A percentile compares a stretch with the other conserved stretches of the same genome.
Evolutionary conservation across 2,329 filamentous ascomycete species (phyloP).

Genomic region (Neonectria magnoliae): DNA sequence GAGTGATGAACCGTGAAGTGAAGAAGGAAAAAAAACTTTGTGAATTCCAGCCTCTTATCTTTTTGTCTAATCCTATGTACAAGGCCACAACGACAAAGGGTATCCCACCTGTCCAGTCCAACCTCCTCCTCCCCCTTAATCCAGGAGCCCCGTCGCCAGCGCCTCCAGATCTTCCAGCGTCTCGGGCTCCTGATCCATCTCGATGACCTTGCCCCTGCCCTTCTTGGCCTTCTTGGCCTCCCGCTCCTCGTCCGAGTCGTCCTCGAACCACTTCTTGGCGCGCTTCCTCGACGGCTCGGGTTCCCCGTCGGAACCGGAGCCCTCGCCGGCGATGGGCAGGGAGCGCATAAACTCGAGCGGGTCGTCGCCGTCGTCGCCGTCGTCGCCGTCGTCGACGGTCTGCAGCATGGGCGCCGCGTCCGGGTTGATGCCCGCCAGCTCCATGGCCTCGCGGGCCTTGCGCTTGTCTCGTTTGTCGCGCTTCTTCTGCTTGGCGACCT

Average conservation of each 20-base stretch:
- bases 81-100: conserved; percentile 36
- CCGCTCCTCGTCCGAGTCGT: conserved; percentile 67
- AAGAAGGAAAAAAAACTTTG: conserved; percentile 11
- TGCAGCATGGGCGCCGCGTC: conserved; percentile 48
- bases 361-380: conserved; percentile 29
- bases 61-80: conserved; percentile 36
- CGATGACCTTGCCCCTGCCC: conserved; percentile 65
- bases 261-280: conserved; percentile 83
- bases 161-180: conserved; percentile 82
- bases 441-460: conserved; percentile 70
- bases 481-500: conserved; percentile 79
- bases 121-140: conserved; percentile 42
- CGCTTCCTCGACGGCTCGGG: conserved; percentile 62
- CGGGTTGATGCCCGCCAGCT: conserved; percentile 43
- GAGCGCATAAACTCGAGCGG: conserved; percentile 67
- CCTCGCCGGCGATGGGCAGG: conserved; percentile 60
- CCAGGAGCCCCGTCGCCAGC: conserved; percentile 77
- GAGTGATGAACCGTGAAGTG: background rate
- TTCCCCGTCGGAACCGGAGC: conserved; percentile 49
- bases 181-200: conserved; percentile 75
- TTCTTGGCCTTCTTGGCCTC: conserved; percentile 53
- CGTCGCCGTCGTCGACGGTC: conserved; percentile 39
- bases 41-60: conserved; percentile 17
- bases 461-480: conserved; percentile 79
- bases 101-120: conserved; percentile 40